Evolutionary conservation across 1,139 yeast species (phyloP).

Genomic region (Pichia sp.): DNA sequence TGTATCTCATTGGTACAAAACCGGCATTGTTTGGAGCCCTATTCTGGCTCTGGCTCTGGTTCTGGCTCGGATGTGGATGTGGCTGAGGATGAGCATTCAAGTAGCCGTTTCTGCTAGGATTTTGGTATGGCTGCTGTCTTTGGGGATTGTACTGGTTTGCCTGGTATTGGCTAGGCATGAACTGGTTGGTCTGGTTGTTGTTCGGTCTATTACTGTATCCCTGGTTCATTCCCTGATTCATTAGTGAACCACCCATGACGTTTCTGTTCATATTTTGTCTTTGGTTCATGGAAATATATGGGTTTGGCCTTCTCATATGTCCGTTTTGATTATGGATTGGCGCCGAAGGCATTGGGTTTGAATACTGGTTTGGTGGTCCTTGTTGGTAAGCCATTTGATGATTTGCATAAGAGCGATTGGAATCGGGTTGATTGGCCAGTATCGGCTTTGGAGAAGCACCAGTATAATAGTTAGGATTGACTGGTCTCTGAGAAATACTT

Average conservation of each 20-base stretch:
- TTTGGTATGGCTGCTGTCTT: no score
- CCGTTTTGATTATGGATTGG: conserved; percentile 3
- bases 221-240: not conserved
- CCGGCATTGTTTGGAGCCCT: not conserved
- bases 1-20: conserved; percentile 9
- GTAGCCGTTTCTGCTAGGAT: no score
- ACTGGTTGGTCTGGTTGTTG: no score
- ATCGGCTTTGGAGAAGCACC: conserved; percentile 15
- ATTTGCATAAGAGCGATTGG: conserved; percentile 1
- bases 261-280: not conserved
- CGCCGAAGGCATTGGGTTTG: conserved; percentile 6
- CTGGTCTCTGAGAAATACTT: conserved; percentile 70
- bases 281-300: conserved; percentile 10
- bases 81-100: not conserved
- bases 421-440: conserved; percentile 8
- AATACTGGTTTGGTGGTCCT: conserved; percentile 6
- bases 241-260: not conserved
- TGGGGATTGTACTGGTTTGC: no score
- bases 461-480: conserved; percentile 49
- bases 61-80: not conserved
- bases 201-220: not conserved
- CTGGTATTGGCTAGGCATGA: no score
- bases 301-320: conserved; percentile 12
- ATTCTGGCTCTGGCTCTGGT: not conserved
- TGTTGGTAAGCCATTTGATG: conserved; percentile 6